Percentiles rank a stretch among this genome's conserved stretches.
Conservation (phyloP, 345 rosid species). For the Pugionium dolabratum region DNA sequence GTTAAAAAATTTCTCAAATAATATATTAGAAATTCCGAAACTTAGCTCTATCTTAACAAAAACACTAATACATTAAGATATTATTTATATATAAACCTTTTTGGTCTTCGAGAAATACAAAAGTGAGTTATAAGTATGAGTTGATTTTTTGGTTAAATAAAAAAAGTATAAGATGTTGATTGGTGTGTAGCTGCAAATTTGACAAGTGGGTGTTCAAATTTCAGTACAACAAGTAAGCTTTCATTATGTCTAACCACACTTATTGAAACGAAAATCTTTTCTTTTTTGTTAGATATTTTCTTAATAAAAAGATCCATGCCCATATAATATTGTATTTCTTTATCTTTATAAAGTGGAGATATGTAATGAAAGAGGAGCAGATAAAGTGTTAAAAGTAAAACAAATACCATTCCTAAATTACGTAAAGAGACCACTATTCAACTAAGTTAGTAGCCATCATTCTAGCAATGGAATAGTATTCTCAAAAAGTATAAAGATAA, state of each 20-base stretch:
- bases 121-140: neutral
- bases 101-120: neutral
- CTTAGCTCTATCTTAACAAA: no score
- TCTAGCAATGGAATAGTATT: conserved; percentile 45
- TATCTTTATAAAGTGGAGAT: conserved; percentile 31
- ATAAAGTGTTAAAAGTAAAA: conserved; percentile 49
- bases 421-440: conserved; percentile 35
- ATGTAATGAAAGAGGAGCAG: neutral
- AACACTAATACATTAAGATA: no score
- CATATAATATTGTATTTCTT: neutral
- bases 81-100: no score
- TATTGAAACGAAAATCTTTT: neutral
- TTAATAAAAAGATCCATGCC: no score
- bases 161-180: conserved; percentile 37
- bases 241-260: conserved; percentile 46
- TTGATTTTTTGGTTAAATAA: no score
- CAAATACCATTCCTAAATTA: conserved; percentile 33
- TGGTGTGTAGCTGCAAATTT: conserved; percentile 15
- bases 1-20: no score
- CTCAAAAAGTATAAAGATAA: neutral
- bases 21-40: no score
- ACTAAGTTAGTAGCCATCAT: conserved; percentile 38
- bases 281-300: neutral
- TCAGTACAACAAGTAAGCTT: conserved; percentile 72
- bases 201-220: conserved; percentile 65